Evolutionary conservation across 2,329 filamentous ascomycete genomes (phyloP).

Genomic region (Arthroderma uncinatum): DNA sequence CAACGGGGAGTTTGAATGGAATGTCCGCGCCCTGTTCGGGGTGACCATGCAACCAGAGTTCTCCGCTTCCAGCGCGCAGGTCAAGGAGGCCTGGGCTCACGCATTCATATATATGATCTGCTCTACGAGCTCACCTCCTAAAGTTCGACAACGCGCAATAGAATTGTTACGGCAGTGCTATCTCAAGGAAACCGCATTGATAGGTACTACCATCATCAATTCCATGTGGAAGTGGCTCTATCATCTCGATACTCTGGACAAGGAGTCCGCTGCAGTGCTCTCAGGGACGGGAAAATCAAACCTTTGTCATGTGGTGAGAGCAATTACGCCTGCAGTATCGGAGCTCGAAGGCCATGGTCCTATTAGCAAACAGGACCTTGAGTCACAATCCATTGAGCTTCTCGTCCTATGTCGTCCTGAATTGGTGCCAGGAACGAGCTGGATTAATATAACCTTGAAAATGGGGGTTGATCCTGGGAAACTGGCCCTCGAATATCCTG

Average conservation of each 20-base stretch:
- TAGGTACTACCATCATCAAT: conserved; percentile 54
- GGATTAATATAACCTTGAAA: conserved; percentile 80
- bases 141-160: conserved; percentile 53
- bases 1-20: conserved; percentile 70
- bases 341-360: not conserved
- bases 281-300: conserved; percentile 55
- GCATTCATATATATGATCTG: conserved; percentile 70
- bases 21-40: conserved; percentile 56
- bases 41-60: conserved; percentile 47
- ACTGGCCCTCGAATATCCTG: conserved; percentile 54
- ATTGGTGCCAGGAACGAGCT: conserved; percentile 64
- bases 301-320: conserved; percentile 47
- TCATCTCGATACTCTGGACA: conserved; percentile 57
- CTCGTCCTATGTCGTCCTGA: conserved; percentile 68
- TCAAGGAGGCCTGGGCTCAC: conserved; percentile 67
- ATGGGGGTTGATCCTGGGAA: conserved; percentile 72
- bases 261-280: conserved; percentile 59
- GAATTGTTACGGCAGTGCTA: conserved; percentile 56
- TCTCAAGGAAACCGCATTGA: conserved; percentile 43
- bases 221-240: conserved; percentile 74
- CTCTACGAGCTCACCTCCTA: conserved; percentile 49
- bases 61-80: conserved; percentile 34
- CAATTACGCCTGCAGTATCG: conserved; percentile 33
- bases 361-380: conserved; percentile 41
- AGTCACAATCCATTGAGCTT: conserved; percentile 62